Evolutionary conservation across 495 filamentous ascomycete species (phyloP), one percentile per base, ranked within the genome.

Genomic region (Talaromyces ruber): DNA sequence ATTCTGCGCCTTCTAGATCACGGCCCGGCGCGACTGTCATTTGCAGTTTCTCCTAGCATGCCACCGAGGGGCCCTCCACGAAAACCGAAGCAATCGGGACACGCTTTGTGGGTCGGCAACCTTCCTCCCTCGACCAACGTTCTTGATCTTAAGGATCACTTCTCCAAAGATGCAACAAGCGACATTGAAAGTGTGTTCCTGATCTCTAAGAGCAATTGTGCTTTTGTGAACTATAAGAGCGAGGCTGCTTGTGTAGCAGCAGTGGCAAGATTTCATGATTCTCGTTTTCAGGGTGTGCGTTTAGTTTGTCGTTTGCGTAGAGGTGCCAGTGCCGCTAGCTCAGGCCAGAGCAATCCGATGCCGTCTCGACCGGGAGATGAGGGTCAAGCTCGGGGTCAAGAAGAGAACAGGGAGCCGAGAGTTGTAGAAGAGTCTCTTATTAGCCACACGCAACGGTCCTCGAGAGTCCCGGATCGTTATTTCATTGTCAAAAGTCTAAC

Each of bases 201-300:
- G 25, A 98, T 98, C 28, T 94, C 94, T 4, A 98, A 96, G 71
- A 97, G 92, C 72, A 97, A 97, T 67, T 98, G 94, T 69, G 94
- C 93, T 0, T 98, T 98, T 79, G 90, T 96, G 68, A 98, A 98
- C 68, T 98, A 96, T 68, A 88, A 86, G 63, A 90, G 89, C 50
- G 94, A 96, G 64, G 76, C 74, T 12, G 84, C 88, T 21, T 96
- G 91, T 69, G 75, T 82, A 24, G 84, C 86, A 3, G 94, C 94
- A 2, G 85, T 96, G 79, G 79, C 80, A 21, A 86, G 91, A 62
- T 91, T 98, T 54, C 92, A 98, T 69, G 92, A 97, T 66, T 96
- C 92, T 2, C 85, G 87, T 60, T 97, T 98, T 65, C 85, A 93
- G 62, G 89, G 90, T 0, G 87, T 93, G 18, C 84, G 91, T 21